Percentiles rank a stretch among this genome's conserved stretches.
Evolutionary conservation across 164 flowering plant species (phyloP).

Genomic region (Protea cynaroides): DNA sequence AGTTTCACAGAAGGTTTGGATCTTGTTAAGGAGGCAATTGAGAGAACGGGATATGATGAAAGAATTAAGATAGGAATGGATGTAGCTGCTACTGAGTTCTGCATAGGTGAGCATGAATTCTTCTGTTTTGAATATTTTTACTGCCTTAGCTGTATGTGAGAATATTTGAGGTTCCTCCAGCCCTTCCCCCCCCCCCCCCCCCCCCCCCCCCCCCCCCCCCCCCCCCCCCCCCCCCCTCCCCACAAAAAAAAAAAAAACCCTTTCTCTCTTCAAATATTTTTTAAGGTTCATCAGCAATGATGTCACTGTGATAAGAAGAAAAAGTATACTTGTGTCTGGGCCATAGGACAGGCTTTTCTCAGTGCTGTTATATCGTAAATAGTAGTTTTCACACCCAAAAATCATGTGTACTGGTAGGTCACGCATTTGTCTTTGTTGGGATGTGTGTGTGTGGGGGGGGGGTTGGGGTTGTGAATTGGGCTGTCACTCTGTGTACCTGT

Average conservation of each 20-base stretch:
- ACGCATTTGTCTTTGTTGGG: too few species aligned
- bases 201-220: too few species aligned
- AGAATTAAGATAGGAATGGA: constrained; percentile 83
- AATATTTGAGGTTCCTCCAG: constrained; percentile 1
- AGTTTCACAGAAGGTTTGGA: constrained; percentile 82
- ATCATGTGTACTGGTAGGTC: too few species aligned
- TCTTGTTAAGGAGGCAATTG: constrained; percentile 86
- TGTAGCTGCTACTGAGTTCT: constrained; percentile 86
- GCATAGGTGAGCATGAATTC: constrained; percentile 58
- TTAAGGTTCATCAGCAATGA: background rate
- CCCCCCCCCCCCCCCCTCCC: too few species aligned
- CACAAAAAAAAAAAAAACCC: too few species aligned
- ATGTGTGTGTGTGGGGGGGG: too few species aligned
- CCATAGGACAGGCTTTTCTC: background rate
- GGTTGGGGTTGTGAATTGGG: too few species aligned
- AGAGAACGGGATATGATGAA: constrained; percentile 72
- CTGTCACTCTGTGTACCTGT: too few species aligned
- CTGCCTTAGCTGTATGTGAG: background rate
- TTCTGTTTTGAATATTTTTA: constrained; percentile 5
- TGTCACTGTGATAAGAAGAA: background rate
- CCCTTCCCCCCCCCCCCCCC: too few species aligned
- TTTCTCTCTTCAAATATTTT: too few species aligned
- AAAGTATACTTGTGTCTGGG: background rate
- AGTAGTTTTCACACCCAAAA: background rate
- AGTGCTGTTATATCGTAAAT: background rate